Conservation (phyloP, 2,329 filamentous ascomycete species). For the Colletotrichum zoysiae region DNA sequence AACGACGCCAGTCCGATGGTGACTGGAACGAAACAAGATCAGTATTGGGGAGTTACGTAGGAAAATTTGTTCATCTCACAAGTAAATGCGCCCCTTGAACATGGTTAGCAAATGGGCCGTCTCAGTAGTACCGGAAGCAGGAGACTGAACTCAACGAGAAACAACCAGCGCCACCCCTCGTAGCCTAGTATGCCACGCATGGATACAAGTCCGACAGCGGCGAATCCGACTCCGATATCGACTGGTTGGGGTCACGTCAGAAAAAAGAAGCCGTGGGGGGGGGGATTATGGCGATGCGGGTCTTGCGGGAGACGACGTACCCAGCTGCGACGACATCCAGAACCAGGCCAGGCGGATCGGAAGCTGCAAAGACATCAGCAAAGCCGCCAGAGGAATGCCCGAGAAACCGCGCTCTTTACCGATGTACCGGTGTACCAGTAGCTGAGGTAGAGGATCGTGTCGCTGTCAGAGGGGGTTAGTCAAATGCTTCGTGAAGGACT, state of each 20-base stretch:
- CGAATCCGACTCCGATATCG: conserved; percentile 65
- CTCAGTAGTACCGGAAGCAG: fast-evolving
- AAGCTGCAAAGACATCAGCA: conserved; percentile 56
- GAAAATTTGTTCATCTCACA: conserved; percentile 44
- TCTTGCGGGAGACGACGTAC: conserved; percentile 35
- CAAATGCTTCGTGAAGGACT: conserved; percentile 37
- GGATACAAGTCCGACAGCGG: conserved; percentile 68
- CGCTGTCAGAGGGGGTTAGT: conserved; percentile 22
- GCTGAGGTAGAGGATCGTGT: conserved; percentile 54
- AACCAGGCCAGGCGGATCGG: conserved; percentile 75
- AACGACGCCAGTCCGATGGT: conserved; percentile 52
- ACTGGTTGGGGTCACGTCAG: conserved; percentile 28
- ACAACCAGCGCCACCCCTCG: conserved; percentile 71
- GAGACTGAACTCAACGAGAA: conserved; percentile 54
- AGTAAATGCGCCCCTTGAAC: conserved; percentile 48
- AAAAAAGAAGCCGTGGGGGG: too few relatives aligned
- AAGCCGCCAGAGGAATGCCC: not conserved
- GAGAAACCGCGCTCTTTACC: conserved; percentile 46
- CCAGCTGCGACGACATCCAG: conserved; percentile 64
- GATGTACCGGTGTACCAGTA: conserved; percentile 76
- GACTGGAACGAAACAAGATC: conserved; percentile 57
- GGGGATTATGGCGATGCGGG: too few relatives aligned
- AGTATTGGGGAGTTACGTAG: conserved; percentile 56
- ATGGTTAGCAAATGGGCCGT: conserved; percentile 34
- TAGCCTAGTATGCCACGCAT: conserved; percentile 65